Percentiles rank a stretch among this genome's conserved stretches.
Conservation (phyloP, 441 rosid species). For the Syzygium syzygioides region DNA sequence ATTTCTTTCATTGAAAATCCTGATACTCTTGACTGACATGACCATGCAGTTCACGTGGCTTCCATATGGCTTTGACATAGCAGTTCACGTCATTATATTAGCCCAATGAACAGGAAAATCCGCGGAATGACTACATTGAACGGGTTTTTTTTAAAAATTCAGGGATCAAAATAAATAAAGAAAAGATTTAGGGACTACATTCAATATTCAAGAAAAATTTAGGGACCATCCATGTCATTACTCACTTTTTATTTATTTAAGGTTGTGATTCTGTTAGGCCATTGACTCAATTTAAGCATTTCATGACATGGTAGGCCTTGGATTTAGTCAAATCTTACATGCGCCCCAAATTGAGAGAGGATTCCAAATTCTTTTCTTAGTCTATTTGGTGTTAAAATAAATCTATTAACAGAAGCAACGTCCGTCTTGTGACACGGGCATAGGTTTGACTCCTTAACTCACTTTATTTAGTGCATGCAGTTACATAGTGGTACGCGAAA, state of each 20-base stretch:
- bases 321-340: not conserved
- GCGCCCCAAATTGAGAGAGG: not conserved
- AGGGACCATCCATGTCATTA: not conserved
- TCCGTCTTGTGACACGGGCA: not conserved
- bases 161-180: not conserved
- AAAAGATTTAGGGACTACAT: fast-evolving
- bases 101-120: not conserved
- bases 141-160: fast-evolving
- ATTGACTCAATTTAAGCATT: not conserved
- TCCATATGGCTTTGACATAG: not conserved
- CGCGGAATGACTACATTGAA: not conserved
- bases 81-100: not conserved
- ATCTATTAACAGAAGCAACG: not conserved
- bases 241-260: no score
- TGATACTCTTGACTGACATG: fast-evolving
- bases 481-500: not conserved
- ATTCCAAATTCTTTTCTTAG: not conserved
- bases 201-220: no score
- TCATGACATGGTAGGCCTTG: not conserved
- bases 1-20: not conserved
- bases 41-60: not conserved
- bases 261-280: not conserved
- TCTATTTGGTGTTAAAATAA: not conserved
- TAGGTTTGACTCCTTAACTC: not conserved
- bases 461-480: not conserved